A percentile compares a stretch with the other conserved stretches of the same genome.
phyloP scores from a whole-genome alignment of 192 early-diverging fungal species.

The Rhizoclosmatium globosum region DNA sequence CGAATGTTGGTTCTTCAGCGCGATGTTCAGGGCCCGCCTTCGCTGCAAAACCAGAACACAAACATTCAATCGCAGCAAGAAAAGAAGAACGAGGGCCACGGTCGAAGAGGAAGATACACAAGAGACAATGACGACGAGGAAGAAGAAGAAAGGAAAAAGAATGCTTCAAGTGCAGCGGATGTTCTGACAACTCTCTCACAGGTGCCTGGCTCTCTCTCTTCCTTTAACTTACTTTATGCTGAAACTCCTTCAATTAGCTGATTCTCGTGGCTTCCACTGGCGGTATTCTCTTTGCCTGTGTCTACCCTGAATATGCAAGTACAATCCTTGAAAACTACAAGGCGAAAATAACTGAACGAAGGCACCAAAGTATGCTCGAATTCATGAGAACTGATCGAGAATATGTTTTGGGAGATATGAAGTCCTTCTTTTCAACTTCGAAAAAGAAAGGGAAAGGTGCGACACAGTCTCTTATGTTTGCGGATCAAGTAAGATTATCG shows the following conservation, averaged over 20 bases:
- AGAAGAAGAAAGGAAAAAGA: too few relatives aligned
- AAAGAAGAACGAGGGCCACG: too few relatives aligned
- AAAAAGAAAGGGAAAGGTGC: neutral
- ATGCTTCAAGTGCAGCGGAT: neutral
- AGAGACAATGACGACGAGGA: too few relatives aligned
- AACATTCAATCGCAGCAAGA: too few relatives aligned
- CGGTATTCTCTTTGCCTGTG: constrained; percentile 4
- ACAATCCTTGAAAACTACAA: constrained; percentile 32
- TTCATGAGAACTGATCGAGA: constrained; percentile 30
- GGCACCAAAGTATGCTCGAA: constrained; percentile 30
- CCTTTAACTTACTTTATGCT: neutral
- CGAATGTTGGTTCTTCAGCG: too few relatives aligned
- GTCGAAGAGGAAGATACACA: too few relatives aligned
- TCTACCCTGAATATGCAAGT: neutral
- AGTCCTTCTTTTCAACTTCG: neutral
- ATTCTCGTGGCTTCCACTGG: constrained; percentile 30
- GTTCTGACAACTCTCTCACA: constrained; percentile 27
- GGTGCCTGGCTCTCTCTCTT: neutral
- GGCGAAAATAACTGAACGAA: constrained; percentile 15
- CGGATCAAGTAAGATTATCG: neutral
- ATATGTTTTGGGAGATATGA: constrained; percentile 4
- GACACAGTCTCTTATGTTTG: constrained; percentile 22
- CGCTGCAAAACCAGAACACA: too few relatives aligned
- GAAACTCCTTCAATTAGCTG: neutral
- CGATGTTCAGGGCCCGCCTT: too few relatives aligned